Evolutionary conservation across 768 basidiomycete genomes (phyloP).

Genomic region (Trametes coccinea): DNA sequence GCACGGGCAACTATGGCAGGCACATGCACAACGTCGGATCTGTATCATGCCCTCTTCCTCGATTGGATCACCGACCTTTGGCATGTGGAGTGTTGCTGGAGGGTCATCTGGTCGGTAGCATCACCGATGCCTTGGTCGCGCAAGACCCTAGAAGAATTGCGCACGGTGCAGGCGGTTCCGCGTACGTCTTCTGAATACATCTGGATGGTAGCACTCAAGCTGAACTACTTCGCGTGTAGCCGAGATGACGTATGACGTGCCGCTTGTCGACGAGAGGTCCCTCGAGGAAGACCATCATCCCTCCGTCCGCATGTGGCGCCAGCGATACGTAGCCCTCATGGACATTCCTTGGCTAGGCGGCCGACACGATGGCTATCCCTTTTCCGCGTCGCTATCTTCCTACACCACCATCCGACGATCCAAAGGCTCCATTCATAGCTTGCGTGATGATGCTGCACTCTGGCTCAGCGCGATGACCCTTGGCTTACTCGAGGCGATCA

Average conservation of each 20-base stretch:
- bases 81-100: background rate
- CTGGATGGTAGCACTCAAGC: too few species aligned
- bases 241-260: too few species aligned
- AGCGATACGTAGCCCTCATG: background rate
- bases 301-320: background rate
- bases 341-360: slow-evolving; percentile 3
- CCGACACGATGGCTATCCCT: background rate
- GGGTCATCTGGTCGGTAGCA: background rate
- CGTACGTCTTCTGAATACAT: too few species aligned
- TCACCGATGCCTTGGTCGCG: slow-evolving; percentile 9
- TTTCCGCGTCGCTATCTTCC: background rate
- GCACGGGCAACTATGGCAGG: too few species aligned
- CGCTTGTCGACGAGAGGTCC: background rate
- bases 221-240: too few species aligned
- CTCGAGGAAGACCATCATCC: background rate
- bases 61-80: background rate
- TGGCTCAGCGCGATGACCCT: background rate
- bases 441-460: background rate
- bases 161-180: background rate
- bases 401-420: background rate
- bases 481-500: background rate
- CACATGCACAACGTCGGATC: background rate
- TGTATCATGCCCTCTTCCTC: background rate
- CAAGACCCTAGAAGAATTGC: background rate
- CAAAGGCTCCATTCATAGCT: background rate